Evolutionary conservation across 2,329 filamentous ascomycete species (phyloP), one percentile per base, ranked within the genome.

Genomic region (Colletotrichum tabaci): DNA sequence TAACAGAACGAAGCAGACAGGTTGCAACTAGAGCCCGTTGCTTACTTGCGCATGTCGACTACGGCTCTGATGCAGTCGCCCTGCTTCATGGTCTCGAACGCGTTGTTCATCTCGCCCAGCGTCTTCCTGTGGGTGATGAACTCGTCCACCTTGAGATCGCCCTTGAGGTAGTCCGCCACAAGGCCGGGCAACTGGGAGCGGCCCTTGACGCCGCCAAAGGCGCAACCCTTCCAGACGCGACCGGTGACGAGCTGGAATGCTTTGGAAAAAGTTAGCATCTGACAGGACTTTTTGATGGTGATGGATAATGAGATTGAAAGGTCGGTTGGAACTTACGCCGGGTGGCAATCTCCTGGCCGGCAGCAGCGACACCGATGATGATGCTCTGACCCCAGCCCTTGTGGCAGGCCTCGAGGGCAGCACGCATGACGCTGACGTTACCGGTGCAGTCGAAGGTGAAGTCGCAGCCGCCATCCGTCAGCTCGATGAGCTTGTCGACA

Each of bases 361-460:
- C 96, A 76, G 96, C 96, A 73, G 96, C 96, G 75, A 99, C 96
- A 83, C 96, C 96, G 79, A 99, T 99, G 82, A 99, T 91, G 83
- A 99, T 98, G 81, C 93, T 97, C 88, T 98, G 91, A 79, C 96
- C 96, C 96, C 96, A 99, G 60, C 96, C 96, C 90, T 99, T 99
- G 88, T 99, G 96, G 87, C 95, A 98, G 60, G 96, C 95, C 87
- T 99, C 96, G 72, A 99, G 91, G 50, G 96, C 96, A 64, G 94
- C 93, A 74, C 96, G 90, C 96, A 98, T 99, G 67, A 99, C 96
- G 77, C 91, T 90, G 64, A 98, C 95, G 80, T 98, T 98, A 72
- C 96, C 96, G 8, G 96, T 99, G 89, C 96, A 98, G 87, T 99
- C 96, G 81, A 99, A 99, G 61, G 96, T 99, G 87, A 98, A 98